Base-by-base conservation (phyloP, 164 flowering plant genomes). In the Macadamia integrifolia region DNA sequence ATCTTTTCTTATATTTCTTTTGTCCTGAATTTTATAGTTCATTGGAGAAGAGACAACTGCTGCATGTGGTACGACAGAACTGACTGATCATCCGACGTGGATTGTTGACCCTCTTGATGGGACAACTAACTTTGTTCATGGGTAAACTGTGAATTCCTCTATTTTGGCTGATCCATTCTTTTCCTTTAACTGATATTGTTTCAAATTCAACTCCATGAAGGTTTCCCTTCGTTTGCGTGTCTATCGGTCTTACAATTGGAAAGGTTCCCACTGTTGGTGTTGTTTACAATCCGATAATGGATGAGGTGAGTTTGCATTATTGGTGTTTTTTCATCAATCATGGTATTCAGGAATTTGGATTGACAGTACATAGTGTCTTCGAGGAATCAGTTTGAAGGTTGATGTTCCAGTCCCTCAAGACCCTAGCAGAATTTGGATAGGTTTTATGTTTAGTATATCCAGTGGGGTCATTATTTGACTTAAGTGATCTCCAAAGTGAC, bases 31-130 rank as follows among this genome's bases (percentile, higher is more conserved):
- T 23, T 75, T 15, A 60, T 76, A 93, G 99, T 88, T 90, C 71
- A 95, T 95, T 64, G 99, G 99, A 15, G 98, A 95, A 81, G 98
- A 92, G 84, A 95, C 97, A 48, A 83, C 94, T 66, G 98, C 98
- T 72, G 94, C 96, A 43, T 65, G 32, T 76, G 99, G 99, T 59
- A 64, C 64, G 60, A 71, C 83, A 3, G 94, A 89, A 72, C 80
- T 92, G 75, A 90, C 96, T 28, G 93, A 90, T 75, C 82, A 88
- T 14, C 99, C 99, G 18, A 95, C 97, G 1, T 95, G 99, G 99
- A 89, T 95, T 56, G 97, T 95, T 59, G 99, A 95, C 74, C 99
- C 99, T 10, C 85, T 95, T 58, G 99, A 95, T 80, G 99, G 99
- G 66, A 95, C 99, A 5, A 92, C 97, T 9, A 95, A 95, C 72